Percentiles rank a stretch among this genome's conserved stretches.
Conservation (phyloP, 805 yeast species). For the Priceomyces castillae region DNA sequence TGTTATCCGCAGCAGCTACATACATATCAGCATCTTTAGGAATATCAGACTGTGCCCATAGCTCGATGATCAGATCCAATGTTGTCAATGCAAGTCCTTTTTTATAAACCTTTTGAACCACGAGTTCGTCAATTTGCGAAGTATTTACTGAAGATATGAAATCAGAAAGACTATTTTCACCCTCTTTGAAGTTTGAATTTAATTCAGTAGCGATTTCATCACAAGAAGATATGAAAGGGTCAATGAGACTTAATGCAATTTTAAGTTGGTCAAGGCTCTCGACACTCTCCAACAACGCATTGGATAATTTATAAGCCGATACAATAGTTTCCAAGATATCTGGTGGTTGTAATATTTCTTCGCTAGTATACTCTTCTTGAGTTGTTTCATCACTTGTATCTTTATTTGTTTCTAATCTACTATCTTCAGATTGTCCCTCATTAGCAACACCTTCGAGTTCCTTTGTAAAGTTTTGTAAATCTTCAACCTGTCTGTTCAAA, state of each 20-base stretch:
- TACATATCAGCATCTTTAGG: constrained; percentile 35
- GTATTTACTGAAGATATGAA: constrained; percentile 26
- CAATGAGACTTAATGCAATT: constrained; percentile 12
- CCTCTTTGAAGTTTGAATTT: constrained; percentile 15
- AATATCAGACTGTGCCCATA: constrained; percentile 33
- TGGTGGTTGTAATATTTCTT: constrained; percentile 30
- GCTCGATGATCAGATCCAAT: constrained; percentile 20
- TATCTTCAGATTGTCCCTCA: background rate
- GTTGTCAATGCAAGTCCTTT: constrained; percentile 25
- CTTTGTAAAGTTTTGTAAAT: constrained; percentile 24
- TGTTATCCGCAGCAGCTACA: constrained; percentile 42
- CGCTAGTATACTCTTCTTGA: constrained; percentile 18
- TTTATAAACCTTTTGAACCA: constrained; percentile 26
- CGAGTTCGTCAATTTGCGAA: constrained; percentile 29
- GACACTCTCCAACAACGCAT: constrained; percentile 30
- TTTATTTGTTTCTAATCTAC: background rate
- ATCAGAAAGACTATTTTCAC: constrained; percentile 13
- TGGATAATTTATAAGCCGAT: constrained; percentile 26
- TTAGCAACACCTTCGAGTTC: constrained; percentile 17
- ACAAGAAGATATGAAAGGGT: constrained; percentile 17
- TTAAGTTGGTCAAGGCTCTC: constrained; percentile 8
- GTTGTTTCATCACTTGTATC: background rate
- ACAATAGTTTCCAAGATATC: constrained; percentile 35
- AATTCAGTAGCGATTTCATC: constrained; percentile 21
- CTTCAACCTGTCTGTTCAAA: constrained; percentile 23